Base-by-base conservation (phyloP, 2,329 filamentous ascomycete genomes). In the Pestalotiopsis sp. region DNA sequence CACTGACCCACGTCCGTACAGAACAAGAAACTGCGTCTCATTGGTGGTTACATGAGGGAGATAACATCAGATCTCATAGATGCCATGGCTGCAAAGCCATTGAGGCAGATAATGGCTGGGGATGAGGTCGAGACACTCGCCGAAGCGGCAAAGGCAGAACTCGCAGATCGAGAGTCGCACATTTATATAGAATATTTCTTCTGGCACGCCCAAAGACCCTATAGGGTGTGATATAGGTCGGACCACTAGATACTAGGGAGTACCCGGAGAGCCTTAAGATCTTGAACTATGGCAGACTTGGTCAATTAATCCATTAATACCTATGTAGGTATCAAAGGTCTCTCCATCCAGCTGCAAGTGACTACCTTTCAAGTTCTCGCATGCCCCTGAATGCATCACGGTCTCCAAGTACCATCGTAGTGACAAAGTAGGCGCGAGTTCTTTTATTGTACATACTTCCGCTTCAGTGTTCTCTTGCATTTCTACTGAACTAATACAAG, bases 11-110 rank as follows among this genome's bases (percentile, higher is more conserved):
- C n/a, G 38, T n/a, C 30, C 6, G 24, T 20, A 20, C 22, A 71
- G 68, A 67, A 82, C 39, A 72, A 75, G 13, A 77, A 77, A 17
- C 76, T 82, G 26, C 82, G 81, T 64, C 75, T 80, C 57, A 75
- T 82, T 65, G 81, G 68, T 67, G 17, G 81, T 67, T 58, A 82
- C 71, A 67, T 68, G 60, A 68, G 67, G 52, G 67, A 65, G 14
- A 66, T 58, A 11, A 63, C 66, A 14, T 67, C 56, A 9, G 70
- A 71, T 64, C 66, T 70, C 26, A 69, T 71, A 30, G 69, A 71
- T 35, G 70, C 69, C 26, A 66, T 70, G 38, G 67, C 60, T n/a
- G 68, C 69, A 13, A 70, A 40, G 30, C 57, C 68, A 20, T 66
- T 68, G 22, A 66, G 65, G 20, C 22, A 60, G 57, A 62, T 70